Base-by-base conservation (phyloP, 2,329 filamentous ascomycete genomes). In the Aureobasidium pullulans region DNA sequence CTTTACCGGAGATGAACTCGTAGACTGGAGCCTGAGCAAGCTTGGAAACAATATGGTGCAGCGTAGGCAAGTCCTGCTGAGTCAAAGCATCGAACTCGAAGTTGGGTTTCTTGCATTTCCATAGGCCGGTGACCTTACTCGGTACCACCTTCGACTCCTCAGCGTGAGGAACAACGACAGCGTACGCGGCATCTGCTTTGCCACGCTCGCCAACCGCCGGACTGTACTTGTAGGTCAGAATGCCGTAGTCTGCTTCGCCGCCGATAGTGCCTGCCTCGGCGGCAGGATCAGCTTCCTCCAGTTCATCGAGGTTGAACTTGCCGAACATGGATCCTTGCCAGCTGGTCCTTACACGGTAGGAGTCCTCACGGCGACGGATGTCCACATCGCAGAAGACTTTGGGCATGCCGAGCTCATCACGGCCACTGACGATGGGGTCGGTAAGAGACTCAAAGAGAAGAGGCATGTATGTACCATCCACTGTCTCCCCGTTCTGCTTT, bases 361-460 rank as follows among this genome's bases (percentile, higher is more conserved):
- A 56, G 6, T 58, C 23, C 2, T 59, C 19, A 13, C 28, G 31
- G 34, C 31, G 44, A 42, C 44, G 28, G 19, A 67, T 60, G 15
- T 65, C 63, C 39, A 69, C 67, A 8, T 62, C 63, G 42, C 63
- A 67, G 48, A 66, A 69, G 10, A 68, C 44, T 52, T 85, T 86
- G 0, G 82, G 81, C 77, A 85, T 82, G 0, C 84, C 84, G 0
- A 85, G 73, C 63, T 86, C 84, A 48, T 86, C 83, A 1, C 82
- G 72, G 0, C 81, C 83, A 4, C 79, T 80, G 0, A 85, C 67
- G 44, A 87, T 84, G 0, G 84, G 81, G 62, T 87, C 84, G 0
- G 82, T 72, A 1, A 82, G 67, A 53, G 73, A 78, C 66, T 87
- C 84, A 62, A 87, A 82, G 0, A 86, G 69, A 0, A 85, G 71